Evolutionary conservation across 2,329 filamentous ascomycete species (phyloP), one percentile per base, ranked within the genome.

Genomic region (Aspergillus unguis): DNA sequence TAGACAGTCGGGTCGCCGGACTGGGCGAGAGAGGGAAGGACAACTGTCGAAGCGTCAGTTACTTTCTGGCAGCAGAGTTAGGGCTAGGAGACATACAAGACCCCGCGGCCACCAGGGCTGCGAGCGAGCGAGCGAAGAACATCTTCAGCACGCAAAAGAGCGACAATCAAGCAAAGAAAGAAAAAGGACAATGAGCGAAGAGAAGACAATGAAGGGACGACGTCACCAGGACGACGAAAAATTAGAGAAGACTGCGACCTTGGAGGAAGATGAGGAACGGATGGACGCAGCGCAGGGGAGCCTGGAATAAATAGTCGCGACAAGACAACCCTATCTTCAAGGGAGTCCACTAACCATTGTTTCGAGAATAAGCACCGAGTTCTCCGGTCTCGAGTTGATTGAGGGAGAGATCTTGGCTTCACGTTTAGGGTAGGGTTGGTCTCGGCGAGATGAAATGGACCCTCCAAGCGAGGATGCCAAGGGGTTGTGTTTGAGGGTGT

Each of bases 1-100:
- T 75, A 79, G 27, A 38, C 50, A n/a, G 31, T 41, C 3, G 58
- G 55, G 3, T 51, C n/a, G 29, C 41, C 44, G 17, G 48, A 27
- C 43, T 59, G 57, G 3, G 49, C 53, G 32, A 40, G 43, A 26
- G 47, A 53, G 47, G 47, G 32, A 26, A 56, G 52, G 17, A 53
- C 27, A 29, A 53, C 57, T 58, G 32, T 17, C 17, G 17, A 17
- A 17, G 17, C 1, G 17, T 17, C 17, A 17, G 17, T 17, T 17
- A 17, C 17, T 17, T 1, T 17, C 17, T 17, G 11, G 10, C 8
- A 28, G 31, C 6, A 6, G 26, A 31, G 6, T 26, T 41, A 37
- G 28, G 37, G 9, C 26, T 29, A 8, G 17, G 17, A 29, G 27
- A 48, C 47, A 36, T 49, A 43, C 47, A 28, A 33, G n/a, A 11